Base-by-base conservation (phyloP, 2,329 filamentous ascomycete genomes). In the Ilyonectria mors-panacis region DNA sequence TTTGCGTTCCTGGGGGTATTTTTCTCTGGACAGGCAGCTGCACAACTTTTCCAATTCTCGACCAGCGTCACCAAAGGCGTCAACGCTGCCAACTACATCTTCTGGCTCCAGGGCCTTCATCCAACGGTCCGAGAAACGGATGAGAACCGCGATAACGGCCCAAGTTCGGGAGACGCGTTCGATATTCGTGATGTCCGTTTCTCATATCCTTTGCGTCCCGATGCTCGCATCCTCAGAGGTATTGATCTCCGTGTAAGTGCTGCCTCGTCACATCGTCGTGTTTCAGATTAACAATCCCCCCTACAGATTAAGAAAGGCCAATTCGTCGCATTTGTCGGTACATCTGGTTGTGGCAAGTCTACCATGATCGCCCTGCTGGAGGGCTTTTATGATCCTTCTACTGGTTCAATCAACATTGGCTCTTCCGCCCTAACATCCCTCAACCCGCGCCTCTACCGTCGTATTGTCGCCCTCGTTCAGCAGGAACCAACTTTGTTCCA, bases 181-280 rank as follows among this genome's bases (percentile, higher is more conserved):
- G 80, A 83, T 17, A 84, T 92, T 67, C 81, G 84, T 8, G 78
- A 87, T 37, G 83, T 92, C 15, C 80, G 84, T 26, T 93, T 93
- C 75, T 84, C 88, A 2, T 93, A 93, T 69, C 89, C 90, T 4
- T 71, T 82, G 56, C 76, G 84, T 28, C 79, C 81, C 30, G 71
- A 81, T 61, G 72, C 78, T 1, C 75, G 79, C 35, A 80, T 85
- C 66, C 73, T 86, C 1, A 76, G 82, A 6, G 82, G 85, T 3
- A 76, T 88, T 4, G 66, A 71, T 12, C n/a, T 73, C n/a, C 26
- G 6, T 6, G 26, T 26, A 26, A 26, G 26, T 6, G 21, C 21
- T 23, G 21, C 21, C 21, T 23, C n/a, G n/a, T 23, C 21, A 23
- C 21, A 23, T 26, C 5, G 26, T 26, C 4, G 26, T 26, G 26